Conservation (phyloP, 257 asterid genomes). For the Solanum verrucosum region DNA sequence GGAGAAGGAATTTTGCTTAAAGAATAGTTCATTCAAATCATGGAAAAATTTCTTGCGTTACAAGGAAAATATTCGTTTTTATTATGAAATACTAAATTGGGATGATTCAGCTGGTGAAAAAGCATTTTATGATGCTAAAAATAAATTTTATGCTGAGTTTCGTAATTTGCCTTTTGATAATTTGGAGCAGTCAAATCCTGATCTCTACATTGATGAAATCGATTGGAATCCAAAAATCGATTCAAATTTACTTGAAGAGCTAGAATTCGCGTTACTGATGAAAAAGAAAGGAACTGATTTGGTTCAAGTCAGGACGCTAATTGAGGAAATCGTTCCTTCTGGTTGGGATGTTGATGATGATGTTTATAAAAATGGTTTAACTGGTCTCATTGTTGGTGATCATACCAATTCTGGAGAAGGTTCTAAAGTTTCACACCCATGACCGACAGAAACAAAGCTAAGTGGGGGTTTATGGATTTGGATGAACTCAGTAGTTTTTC, state of each 20-base stretch:
- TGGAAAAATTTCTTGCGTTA: slow-evolving; percentile 13
- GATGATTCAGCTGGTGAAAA: slow-evolving; percentile 10
- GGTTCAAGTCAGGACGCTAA: background rate
- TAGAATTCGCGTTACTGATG: background rate
- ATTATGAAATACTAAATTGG: background rate
- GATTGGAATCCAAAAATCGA: slow-evolving; percentile 1
- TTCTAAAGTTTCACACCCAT: background rate
- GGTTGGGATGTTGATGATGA: background rate
- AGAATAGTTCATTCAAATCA: background rate
- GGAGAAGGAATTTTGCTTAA: slow-evolving; percentile 18
- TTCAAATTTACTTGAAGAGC: background rate
- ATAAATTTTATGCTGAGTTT: background rate
- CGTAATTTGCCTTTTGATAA: background rate
- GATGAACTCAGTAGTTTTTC: no score
- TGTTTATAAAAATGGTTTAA: background rate
- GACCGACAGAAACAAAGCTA: background rate
- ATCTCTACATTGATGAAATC: slow-evolving; percentile 8
- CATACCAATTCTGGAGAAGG: background rate
- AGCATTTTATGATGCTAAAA: slow-evolving; percentile 7
- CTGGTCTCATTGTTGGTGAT: background rate
- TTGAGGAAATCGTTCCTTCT: slow-evolving; percentile 13
- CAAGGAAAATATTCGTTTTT: background rate
- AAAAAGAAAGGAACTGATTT: background rate
- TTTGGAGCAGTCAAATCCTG: background rate
- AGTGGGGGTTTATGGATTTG: background rate